Evolutionary conservation across 2,329 filamentous ascomycete genomes (phyloP), one percentile per base, ranked within the genome.

Genomic region (Stemphylium vesicarium): DNA sequence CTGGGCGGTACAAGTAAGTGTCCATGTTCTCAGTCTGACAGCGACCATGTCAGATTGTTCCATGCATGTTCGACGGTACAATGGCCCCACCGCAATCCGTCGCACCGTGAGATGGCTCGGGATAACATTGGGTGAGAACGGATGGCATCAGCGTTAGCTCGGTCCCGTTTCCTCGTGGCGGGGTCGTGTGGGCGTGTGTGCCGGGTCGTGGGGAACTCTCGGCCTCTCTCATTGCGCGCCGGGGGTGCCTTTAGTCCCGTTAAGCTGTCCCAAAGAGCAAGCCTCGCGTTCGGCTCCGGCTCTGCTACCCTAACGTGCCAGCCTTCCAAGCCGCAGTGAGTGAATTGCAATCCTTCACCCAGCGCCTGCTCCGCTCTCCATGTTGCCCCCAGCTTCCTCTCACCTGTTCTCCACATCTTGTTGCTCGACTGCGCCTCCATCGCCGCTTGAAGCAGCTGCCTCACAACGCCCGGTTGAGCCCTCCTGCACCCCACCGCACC

Each of bases 231-330:
- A 20, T 38, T 39, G 36, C 24, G 38, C 31, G 47, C 47, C 15
- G 13, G 37, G 26, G 29, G 37, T 12, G 37, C 18, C 20, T 38
- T 29, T 49, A 49, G 44, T 43, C 38, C 31, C 48, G 47, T 31
- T 31, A n/a, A 26, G 48, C 48, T 15, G 35, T 43, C 12, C 48
- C 48, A 53, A 53, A 50, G 20, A 41, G 44, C 33, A 22, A 32
- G 53, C 51, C 57, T 60, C 49, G 53, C 53, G 26, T 32, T 57
- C 60, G 52, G 56, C 53, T 37, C 33, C 60, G 52, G 53, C 51
- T 49, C 50, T 56, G 48, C 51, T 40, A 51, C 41, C 52, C 46
- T 46, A 35, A 39, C 39, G 11, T 40, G 44, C 46, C 50, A 40
- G 46, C 48, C 47, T 55, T 36, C 45, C 44, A 35, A 33, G 42